Evolutionary conservation across 1,284 basidiomycete species (phyloP), one percentile per base, ranked within the genome.

Genomic region (Thecaphora frezii): DNA sequence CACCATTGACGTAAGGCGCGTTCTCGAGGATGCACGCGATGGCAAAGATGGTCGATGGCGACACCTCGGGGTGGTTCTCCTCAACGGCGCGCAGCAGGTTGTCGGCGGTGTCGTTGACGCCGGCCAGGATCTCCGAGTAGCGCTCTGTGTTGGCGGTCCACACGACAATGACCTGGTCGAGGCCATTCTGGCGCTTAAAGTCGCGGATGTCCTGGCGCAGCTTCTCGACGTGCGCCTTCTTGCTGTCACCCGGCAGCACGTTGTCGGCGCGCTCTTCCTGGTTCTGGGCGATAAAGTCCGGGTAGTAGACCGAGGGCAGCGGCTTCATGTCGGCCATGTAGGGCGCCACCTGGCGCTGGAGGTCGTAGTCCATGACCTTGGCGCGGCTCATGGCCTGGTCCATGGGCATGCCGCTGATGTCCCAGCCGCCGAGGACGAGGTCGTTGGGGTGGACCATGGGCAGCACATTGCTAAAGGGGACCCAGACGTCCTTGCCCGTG

Each of bases 61-160:
- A 92, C 19, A 97, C 88, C 81, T 98, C 94, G 18, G 85, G 83
- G 83, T 97, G 93, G 39, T 90, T 92, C 23, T 81, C 65, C 81
- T 89, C 86, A 83, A 98, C 91, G 8, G 92, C 83, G 46, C 84
- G 83, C 69, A 98, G 87, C 48, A 98, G 82, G 80, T 89, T 89
- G 72, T 91, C 89, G 16, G 92, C 89, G 16, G 93, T 93, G 81
- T 98, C 94, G 81, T 98, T 97, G 71, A 97, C 87, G 47, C 94
- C 93, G 16, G 90, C 85, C 77, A 97, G 87, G 81, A 98, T 88
- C 69, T 93, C 90, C 76, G 90, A 89, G 86, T 94, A 98, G 62
- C 94, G 89, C 84, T 98, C 94, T 37, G 94, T 98, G 84, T 98
- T 97, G 79, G 94, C 94, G 28, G 93, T 96, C 93, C 93, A 97